A percentile compares a stretch with the other conserved stretches of the same genome.
Conservation (phyloP, 306 rosid genomes). For the Trifolium pratense region DNA sequence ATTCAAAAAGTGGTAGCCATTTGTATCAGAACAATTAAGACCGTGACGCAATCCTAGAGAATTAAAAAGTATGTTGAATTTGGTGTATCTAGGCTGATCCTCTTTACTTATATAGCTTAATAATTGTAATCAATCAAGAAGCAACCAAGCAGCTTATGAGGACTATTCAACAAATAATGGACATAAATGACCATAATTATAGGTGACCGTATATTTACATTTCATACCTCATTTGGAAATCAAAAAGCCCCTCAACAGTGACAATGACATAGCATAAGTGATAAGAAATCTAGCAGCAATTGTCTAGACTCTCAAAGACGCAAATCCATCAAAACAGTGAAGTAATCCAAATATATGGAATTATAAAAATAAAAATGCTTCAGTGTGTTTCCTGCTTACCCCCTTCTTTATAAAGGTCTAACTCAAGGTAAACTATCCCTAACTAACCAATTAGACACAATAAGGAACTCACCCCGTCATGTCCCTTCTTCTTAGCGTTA, state of each 20-base stretch:
- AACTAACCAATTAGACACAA: slow-evolving; percentile 16
- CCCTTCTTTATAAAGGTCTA: slow-evolving; percentile 19
- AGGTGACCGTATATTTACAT: slow-evolving; percentile 14
- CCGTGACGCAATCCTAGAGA: slow-evolving; percentile 20
- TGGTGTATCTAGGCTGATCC: slow-evolving; percentile 31
- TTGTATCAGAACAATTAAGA: slow-evolving; percentile 16
- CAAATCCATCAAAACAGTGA: slow-evolving; percentile 8
- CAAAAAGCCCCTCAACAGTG: neutral
- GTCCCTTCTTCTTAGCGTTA: slow-evolving; percentile 89
- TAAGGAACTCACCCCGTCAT: slow-evolving; percentile 88
- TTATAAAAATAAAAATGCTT: slow-evolving; percentile 30
- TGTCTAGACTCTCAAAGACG: slow-evolving; percentile 17
- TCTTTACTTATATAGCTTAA: slow-evolving; percentile 5
- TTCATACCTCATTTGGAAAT: slow-evolving; percentile 18
- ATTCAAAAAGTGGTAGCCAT: slow-evolving; percentile 13
- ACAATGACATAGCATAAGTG: slow-evolving; percentile 16
- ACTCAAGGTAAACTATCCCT: slow-evolving; percentile 11
- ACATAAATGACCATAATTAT: slow-evolving; percentile 1
- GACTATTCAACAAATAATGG: slow-evolving; percentile 9
- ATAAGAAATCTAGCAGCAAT: slow-evolving; percentile 24
- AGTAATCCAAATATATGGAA: slow-evolving; percentile 32
- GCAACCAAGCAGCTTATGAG: slow-evolving; percentile 14
- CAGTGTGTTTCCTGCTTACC: neutral
- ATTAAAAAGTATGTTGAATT: slow-evolving; percentile 9
- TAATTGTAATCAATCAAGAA: slow-evolving; percentile 15